These are phyloP conservation scores for Fraxinus ornus DNA, from an alignment of 305 asterid genomes.

Conservation along the genomic window DNA sequence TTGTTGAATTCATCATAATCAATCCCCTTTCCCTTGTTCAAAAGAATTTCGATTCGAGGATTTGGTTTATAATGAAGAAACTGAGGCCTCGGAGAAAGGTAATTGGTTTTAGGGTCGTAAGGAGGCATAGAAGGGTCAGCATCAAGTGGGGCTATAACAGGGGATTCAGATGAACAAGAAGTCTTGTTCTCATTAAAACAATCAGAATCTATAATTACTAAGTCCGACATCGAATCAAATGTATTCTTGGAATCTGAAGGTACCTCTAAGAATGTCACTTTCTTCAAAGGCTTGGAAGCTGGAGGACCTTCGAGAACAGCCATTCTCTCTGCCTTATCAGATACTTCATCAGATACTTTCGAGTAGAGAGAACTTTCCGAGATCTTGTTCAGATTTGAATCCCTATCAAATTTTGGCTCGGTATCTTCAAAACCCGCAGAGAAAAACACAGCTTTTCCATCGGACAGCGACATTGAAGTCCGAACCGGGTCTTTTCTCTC, in stretches of 20 bases:
- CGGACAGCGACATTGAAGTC: constrained; percentile 61
- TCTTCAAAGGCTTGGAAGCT: constrained; percentile 45
- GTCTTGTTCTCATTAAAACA: constrained; percentile 25
- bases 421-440: constrained; percentile 32
- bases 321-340: constrained; percentile 22
- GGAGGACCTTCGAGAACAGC: constrained; percentile 37
- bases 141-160: constrained; percentile 61
- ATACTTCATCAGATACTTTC: constrained; percentile 18
- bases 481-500: constrained; percentile 79
- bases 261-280: constrained; percentile 48
- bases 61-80: constrained; percentile 80
- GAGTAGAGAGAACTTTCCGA: constrained; percentile 11
- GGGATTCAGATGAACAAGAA: constrained; percentile 30
- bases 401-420: constrained; percentile 29
- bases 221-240: constrained; percentile 32
- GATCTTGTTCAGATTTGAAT: constrained; percentile 12
- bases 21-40: constrained; percentile 39
- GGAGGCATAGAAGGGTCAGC: constrained; percentile 78
- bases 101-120: constrained; percentile 81
- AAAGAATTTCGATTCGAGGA: constrained; percentile 52
- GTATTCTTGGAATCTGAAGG: constrained; percentile 28
- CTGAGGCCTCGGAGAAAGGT: constrained; percentile 86
- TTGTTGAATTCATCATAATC: constrained; percentile 33
- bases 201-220: constrained; percentile 34
- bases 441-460: constrained; percentile 68